These are phyloP conservation scores for Petunia axillaris DNA, from an alignment of 257 asterid genomes.

Conservation along the genomic window DNA sequence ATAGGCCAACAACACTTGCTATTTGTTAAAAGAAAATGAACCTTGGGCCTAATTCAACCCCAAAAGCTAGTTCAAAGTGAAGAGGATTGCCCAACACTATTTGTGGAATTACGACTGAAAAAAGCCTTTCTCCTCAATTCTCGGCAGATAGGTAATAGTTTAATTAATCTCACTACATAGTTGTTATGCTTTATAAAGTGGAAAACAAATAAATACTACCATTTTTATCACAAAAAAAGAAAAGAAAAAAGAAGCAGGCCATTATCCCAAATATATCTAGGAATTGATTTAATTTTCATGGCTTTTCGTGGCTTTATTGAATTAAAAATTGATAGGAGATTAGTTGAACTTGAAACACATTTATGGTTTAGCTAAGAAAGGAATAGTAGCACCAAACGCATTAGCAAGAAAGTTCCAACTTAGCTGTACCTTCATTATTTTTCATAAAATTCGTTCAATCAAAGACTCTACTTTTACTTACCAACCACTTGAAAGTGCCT, in stretches of 20 bases:
- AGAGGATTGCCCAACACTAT: not conserved
- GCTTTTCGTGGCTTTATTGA: not conserved
- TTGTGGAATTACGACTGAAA: slow-evolving; percentile 1
- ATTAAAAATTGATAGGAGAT: not conserved
- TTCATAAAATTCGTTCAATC: not conserved
- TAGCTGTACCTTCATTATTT: not conserved
- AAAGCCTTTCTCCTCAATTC: not conserved
- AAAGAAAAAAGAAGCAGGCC: too few species aligned
- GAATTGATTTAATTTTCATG: not conserved
- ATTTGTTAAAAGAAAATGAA: not conserved
- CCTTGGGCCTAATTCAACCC: too few species aligned
- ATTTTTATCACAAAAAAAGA: not conserved
- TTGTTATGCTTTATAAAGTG: not conserved
- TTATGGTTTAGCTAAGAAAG: not conserved
- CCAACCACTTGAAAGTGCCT: not conserved
- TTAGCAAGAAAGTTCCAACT: not conserved
- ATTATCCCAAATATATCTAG: not conserved
- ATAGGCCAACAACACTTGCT: slow-evolving; percentile 12
- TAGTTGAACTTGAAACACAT: not conserved
- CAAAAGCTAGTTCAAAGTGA: too few species aligned
- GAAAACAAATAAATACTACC: not conserved
- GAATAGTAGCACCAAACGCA: slow-evolving; percentile 22
- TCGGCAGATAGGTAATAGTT: not conserved
- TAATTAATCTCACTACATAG: slow-evolving; percentile 17
- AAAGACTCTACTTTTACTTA: not conserved